A percentile compares a stretch with the other conserved stretches of the same genome.
These are phyloP conservation scores for Pseudocercospora vitis DNA, from an alignment of 2,329 filamentous ascomycete genomes.

Conservation along the genomic window DNA sequence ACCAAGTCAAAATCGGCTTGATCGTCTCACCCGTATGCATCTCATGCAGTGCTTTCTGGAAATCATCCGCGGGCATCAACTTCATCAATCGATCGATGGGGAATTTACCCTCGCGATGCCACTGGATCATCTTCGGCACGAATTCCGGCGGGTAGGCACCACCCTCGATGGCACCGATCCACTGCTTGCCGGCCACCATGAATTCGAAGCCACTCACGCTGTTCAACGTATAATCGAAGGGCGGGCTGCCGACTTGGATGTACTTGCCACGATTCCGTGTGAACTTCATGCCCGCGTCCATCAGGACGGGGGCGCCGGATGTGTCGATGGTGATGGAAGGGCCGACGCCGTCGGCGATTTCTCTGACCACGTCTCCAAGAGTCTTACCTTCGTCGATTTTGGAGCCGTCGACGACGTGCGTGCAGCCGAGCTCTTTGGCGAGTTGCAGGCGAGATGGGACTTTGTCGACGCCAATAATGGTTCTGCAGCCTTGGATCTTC, in stretches of 20 bases:
- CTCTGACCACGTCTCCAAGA: constrained; percentile 40
- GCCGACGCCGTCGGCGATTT: constrained; percentile 42
- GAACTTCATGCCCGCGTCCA: constrained; percentile 46
- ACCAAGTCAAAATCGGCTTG: constrained; percentile 47
- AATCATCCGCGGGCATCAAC: constrained; percentile 46
- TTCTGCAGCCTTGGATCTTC: constrained; percentile 43
- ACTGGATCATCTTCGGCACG: constrained; percentile 52
- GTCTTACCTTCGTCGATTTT: constrained; percentile 35
- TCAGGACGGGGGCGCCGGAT: constrained; percentile 47
- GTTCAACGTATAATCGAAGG: constrained; percentile 44
- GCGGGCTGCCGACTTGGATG: constrained; percentile 53
- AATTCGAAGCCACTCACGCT: constrained; percentile 47
- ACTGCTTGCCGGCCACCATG: constrained; percentile 51
- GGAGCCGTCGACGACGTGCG: constrained; percentile 41
- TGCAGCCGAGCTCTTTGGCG: constrained; percentile 45
- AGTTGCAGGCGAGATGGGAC: constrained; percentile 40
- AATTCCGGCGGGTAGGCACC: constrained; percentile 46
- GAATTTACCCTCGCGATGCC: constrained; percentile 50
- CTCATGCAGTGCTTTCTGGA: constrained; percentile 43
- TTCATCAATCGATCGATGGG: constrained; percentile 50
- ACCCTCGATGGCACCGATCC: constrained; percentile 52
- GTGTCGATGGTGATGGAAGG: constrained; percentile 53
- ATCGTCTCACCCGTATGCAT: constrained; percentile 44
- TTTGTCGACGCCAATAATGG: constrained; percentile 46
- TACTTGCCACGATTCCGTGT: constrained; percentile 50